These are phyloP conservation scores for Fagopyrum homotropicum DNA, from an alignment of 148 eudicot genomes.

Conservation along the genomic window DNA sequence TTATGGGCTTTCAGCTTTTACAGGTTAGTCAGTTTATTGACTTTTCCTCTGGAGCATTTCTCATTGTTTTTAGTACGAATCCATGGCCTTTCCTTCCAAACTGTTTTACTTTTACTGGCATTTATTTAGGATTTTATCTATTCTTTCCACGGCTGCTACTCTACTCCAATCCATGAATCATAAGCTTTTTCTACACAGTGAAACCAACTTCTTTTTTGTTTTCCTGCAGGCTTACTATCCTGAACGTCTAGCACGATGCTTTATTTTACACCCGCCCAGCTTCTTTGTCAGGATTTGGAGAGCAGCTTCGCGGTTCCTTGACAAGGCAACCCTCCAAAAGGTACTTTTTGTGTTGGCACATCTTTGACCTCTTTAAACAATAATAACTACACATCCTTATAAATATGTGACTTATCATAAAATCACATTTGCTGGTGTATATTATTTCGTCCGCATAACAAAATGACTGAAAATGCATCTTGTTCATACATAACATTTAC, in stretches of 20 bases:
- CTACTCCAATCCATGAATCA: background rate
- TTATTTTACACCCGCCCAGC: slow-evolving; percentile 38
- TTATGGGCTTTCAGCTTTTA: slow-evolving; percentile 53
- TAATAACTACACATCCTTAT: background rate
- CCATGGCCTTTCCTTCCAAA: too few species aligned
- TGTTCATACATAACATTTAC: background rate
- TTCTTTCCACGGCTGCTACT: background rate
- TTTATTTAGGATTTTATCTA: background rate
- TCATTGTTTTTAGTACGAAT: background rate
- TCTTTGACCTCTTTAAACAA: background rate
- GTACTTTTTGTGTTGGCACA: slow-evolving; percentile 14
- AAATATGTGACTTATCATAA: background rate
- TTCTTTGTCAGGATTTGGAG: slow-evolving; percentile 49
- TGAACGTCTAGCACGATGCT: slow-evolving; percentile 43
- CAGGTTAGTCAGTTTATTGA: slow-evolving; percentile 29
- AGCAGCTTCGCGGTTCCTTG: slow-evolving; percentile 44
- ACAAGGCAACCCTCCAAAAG: slow-evolving; percentile 53
- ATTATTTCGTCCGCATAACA: too few species aligned
- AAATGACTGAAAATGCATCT: background rate
- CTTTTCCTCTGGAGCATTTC: background rate
- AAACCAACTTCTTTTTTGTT: background rate
- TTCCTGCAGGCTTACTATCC: slow-evolving; percentile 45
- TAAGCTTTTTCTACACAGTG: background rate
- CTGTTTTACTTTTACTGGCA: background rate
- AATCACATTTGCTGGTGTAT: background rate